Conservation (phyloP, 2,329 filamentous ascomycete genomes). For the Claviceps fusiformis region DNA sequence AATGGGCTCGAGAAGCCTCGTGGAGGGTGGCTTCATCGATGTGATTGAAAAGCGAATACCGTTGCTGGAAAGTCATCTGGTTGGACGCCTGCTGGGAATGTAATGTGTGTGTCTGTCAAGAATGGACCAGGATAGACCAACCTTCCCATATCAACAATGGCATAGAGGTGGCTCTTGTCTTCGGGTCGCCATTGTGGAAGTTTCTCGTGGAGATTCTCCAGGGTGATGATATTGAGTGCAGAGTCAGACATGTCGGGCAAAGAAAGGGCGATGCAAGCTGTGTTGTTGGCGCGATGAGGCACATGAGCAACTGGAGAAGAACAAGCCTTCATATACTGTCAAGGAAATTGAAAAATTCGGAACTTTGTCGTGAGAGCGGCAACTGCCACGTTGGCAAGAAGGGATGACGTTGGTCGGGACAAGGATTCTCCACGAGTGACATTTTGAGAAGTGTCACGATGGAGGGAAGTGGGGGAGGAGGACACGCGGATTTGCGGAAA, state of each 20-base stretch:
- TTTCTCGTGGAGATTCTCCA: conserved; percentile 35
- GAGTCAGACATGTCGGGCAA: conserved; percentile 13
- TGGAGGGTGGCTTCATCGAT: conserved; percentile 55
- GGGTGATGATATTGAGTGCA: conserved; percentile 30
- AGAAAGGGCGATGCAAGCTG: no score
- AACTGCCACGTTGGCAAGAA: background rate
- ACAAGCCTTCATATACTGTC: background rate
- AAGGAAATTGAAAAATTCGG: background rate
- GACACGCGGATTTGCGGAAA: no score
- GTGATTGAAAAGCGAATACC: conserved; percentile 89
- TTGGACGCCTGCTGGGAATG: background rate
- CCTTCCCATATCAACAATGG: conserved; percentile 49
- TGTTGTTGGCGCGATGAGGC: background rate
- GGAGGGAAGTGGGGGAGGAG: background rate
- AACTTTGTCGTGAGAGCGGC: background rate
- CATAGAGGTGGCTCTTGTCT: conserved; percentile 36
- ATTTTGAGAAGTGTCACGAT: conserved; percentile 1
- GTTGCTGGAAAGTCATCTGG: conserved; percentile 44
- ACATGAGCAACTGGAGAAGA: background rate
- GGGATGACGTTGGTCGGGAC: conserved; percentile 1
- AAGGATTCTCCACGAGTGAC: background rate
- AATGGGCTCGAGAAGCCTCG: conserved; percentile 62
- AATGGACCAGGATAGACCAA: conserved; percentile 12
- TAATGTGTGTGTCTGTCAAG: background rate
- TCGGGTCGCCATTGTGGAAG: conserved; percentile 35